Evolutionary conservation across 768 basidiomycete genomes (phyloP), one percentile per base, ranked within the genome.

Genomic region (Phlebiopsis flavidoalba): DNA sequence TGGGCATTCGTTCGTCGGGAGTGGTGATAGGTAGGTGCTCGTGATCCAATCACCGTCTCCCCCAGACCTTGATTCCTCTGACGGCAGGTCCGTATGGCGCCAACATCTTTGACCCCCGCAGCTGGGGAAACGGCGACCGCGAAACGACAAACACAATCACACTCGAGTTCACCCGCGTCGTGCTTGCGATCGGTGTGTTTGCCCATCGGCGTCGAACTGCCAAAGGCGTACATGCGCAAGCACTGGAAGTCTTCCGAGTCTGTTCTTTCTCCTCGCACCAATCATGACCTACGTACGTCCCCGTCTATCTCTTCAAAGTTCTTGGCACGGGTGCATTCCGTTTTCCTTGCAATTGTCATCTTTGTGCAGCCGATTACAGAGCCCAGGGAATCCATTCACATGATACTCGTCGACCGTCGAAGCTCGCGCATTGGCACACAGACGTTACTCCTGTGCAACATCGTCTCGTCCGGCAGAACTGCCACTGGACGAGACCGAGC

Each of bases 131-230:
- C 26, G 76, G 75, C 5, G 65, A 77, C 55, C 77, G 78, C 4
- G 76, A 80, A 35, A 67, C 69, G 1, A 76, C 80, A 11, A 92
- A 98, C 73, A 75, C 77, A 22, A 91, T 99, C 61, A 95, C 93
- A 1, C 81, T 99, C 60, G 97, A 99, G 73, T 81, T 89, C 59
- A 95, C 93, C 8, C 83, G 97, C 15, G 87, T 98, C 59, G 90
- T 98, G 49, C 84, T 99, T 35, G 97, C 96, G 15, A 90, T 98
- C 57, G 94, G 94, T 19, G 96, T 99, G 0, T 99, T 99, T 71
- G 96, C 96, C n/a, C 8, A 93, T 99, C 57, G 97, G 97, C 15
- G 97, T 98, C 22, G 97, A 99, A 71, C 79, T 98, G 70, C 97
- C 97, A 22, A 94, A 95, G 76, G 91, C 91, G 4, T 99, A 98